phyloP scores from a whole-genome alignment of 495 filamentous ascomycete species.

The Apodospora peruviana region DNA sequence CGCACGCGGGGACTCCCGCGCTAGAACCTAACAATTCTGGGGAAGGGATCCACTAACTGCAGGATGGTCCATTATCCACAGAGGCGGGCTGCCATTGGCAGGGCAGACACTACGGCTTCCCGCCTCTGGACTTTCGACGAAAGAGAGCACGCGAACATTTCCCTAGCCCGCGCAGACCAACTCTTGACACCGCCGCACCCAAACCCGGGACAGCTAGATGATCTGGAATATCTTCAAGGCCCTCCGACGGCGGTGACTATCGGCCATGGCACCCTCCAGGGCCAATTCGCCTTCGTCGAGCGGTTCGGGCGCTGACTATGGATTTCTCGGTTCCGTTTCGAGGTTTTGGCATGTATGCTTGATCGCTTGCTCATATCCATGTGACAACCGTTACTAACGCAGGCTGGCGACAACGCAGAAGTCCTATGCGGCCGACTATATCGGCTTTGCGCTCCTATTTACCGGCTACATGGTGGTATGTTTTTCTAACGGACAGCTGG shows the following conservation, averaged over 20 bases:
- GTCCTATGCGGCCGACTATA: slow-evolving; percentile 82
- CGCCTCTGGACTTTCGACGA: too few relatives aligned
- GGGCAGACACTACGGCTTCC: too few relatives aligned
- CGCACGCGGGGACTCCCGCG: too few relatives aligned
- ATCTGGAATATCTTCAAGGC: slow-evolving; percentile 26
- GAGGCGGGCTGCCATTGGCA: neutral
- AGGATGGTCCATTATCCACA: neutral
- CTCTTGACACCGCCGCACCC: too few relatives aligned
- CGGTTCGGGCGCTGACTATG: neutral
- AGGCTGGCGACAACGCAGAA: slow-evolving; percentile 36
- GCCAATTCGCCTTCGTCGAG: slow-evolving; percentile 3
- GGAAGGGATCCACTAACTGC: neutral
- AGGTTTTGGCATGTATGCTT: slow-evolving; percentile 45
- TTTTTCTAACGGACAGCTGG: neutral
- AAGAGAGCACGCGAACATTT: too few relatives aligned
- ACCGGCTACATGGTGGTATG: slow-evolving; percentile 61
- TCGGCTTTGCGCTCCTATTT: slow-evolving; percentile 67
- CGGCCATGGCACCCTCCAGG: slow-evolving; percentile 31
- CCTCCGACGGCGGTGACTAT: slow-evolving; percentile 40
- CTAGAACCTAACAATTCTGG: too few relatives aligned
- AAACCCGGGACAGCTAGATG: too few relatives aligned
- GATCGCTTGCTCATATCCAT: too few relatives aligned
- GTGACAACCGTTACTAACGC: too few relatives aligned
- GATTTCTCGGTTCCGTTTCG: slow-evolving; percentile 34
- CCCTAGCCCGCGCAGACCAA: too few relatives aligned